Conservation (phyloP, 768 basidiomycete species). For the Exidia glandulosa region DNA sequence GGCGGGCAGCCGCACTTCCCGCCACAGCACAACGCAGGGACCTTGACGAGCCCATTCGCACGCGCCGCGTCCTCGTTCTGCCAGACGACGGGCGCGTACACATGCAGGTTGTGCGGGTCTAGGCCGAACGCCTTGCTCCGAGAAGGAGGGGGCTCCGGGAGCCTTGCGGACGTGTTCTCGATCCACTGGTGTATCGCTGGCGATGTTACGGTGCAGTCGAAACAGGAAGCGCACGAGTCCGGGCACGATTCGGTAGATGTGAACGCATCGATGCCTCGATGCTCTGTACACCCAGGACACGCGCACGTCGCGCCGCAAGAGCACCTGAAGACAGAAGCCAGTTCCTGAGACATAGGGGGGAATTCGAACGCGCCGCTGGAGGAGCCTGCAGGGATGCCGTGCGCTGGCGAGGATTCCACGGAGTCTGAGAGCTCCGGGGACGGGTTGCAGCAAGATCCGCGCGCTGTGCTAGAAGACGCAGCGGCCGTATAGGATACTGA, state of each 20-base stretch:
- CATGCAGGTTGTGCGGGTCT: constrained; percentile 41
- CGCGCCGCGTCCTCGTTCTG: constrained; percentile 17
- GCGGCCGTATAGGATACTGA: background rate
- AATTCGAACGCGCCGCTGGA: constrained; percentile 12
- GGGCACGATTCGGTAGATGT: constrained; percentile 22
- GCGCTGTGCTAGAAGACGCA: background rate
- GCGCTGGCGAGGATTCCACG: background rate
- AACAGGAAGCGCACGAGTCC: constrained; percentile 7
- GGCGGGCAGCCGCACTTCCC: constrained; percentile 48
- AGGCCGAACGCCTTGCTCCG: constrained; percentile 30
- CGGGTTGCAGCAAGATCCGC: constrained; percentile 16
- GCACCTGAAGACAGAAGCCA: constrained; percentile 30
- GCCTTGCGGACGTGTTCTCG: constrained; percentile 56
- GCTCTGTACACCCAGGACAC: constrained; percentile 64
- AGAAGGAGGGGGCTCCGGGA: constrained; percentile 33
- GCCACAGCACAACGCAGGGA: constrained; percentile 61
- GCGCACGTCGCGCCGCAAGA: constrained; percentile 58
- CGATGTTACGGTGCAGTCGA: constrained; percentile 4
- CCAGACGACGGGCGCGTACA: constrained; percentile 24
- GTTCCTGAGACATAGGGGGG: constrained; percentile 33
- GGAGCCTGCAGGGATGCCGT: constrained; percentile 22
- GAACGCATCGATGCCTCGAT: constrained; percentile 44
- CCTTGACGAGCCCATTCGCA: constrained; percentile 38
- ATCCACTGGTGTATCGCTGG: constrained; percentile 39
- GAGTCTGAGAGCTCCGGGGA: constrained; percentile 4